Evolutionary conservation across 345 rosid genomes (phyloP), one percentile per base, ranked within the genome.

Genomic region (Mangifera indica): DNA sequence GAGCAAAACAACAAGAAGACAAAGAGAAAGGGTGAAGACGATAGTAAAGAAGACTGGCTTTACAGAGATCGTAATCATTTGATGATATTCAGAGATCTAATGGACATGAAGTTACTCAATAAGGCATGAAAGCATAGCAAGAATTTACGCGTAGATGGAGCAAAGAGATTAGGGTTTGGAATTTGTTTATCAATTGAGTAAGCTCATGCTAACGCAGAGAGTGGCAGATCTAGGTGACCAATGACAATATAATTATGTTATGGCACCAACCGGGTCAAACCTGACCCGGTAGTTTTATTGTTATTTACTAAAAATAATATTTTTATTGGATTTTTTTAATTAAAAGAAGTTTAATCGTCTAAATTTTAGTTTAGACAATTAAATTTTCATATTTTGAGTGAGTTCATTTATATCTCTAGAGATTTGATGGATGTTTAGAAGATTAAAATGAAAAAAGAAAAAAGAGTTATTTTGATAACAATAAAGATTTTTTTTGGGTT

Each of bases 21-120:
- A 77, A 54, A 92, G 81, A n/a, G 92, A 90, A 70, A 92, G 77
- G 4, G 79, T 74, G 73, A 77, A 78, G 67, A 64, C 12, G 13
- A 92, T 73, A 71, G 88, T 71, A 48, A 82, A 18, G 83, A 87
- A 86, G 72, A 89, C 52, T 46, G 97, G 95, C 74, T 89, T 90
- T 76, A 90, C 92, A 21, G 91, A 74, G 13, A 80, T 73, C 52
- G 67, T 74, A 71, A 81, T 77, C 91, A 89, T 88, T 80, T 84
- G 72, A 82, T 84, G 72, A 82, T 14, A 56, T 40, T 9, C 29
- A 14, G 20, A 37, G 62, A 54, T 54, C 60, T 40, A 10, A 54
- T 54, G 13, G 22, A 14, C 40, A 21, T 2, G 17, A 46, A 7
- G 1, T 63, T 46, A 17, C 42, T 37, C 9, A 2, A 17, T 24